Evolutionary conservation across 108 stramenopile genomes (phyloP).

Genomic region (Fistulifera pelliculosa): DNA sequence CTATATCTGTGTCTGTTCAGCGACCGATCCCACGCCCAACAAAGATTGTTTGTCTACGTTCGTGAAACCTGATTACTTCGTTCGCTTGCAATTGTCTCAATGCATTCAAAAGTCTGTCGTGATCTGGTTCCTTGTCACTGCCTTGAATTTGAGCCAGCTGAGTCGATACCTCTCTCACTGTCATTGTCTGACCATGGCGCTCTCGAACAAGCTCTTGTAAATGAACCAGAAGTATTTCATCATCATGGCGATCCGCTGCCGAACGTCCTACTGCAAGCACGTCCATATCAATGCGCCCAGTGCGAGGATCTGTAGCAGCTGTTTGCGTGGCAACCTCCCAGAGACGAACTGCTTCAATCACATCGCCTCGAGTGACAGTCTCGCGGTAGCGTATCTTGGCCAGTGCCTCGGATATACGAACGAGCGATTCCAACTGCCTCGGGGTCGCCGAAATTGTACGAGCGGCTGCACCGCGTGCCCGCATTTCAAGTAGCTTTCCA

Average conservation of each 20-base stretch:
- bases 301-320: slow-evolving; percentile 92
- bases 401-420: slow-evolving; percentile 92
- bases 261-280: slow-evolving; percentile 90
- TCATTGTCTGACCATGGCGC: slow-evolving; percentile 53
- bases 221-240: slow-evolving; percentile 42
- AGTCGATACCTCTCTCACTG: slow-evolving; percentile 48
- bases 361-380: slow-evolving; percentile 74
- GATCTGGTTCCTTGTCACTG: slow-evolving; percentile 30
- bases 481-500: slow-evolving; percentile 89
- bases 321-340: slow-evolving; percentile 96
- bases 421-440: slow-evolving; percentile 94
- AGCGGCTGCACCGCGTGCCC: slow-evolving; percentile 47
- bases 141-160: slow-evolving; percentile 52
- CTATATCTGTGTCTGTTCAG: background rate
- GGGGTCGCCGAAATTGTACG: slow-evolving; percentile 98
- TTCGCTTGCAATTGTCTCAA: slow-evolving; percentile 70
- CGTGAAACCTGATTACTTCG: slow-evolving; percentile 70
- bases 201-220: slow-evolving; percentile 59
- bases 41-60: slow-evolving; percentile 74
- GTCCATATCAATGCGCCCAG: slow-evolving; percentile 98
- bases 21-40: slow-evolving; percentile 41
- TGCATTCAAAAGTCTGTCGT: slow-evolving; percentile 50
- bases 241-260: slow-evolving; percentile 68
- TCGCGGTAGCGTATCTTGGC: slow-evolving; percentile 82
- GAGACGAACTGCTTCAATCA: slow-evolving; percentile 88